phyloP scores from a whole-genome alignment of 2,329 filamentous ascomycete genomes.

The Trichophyton simii region DNA sequence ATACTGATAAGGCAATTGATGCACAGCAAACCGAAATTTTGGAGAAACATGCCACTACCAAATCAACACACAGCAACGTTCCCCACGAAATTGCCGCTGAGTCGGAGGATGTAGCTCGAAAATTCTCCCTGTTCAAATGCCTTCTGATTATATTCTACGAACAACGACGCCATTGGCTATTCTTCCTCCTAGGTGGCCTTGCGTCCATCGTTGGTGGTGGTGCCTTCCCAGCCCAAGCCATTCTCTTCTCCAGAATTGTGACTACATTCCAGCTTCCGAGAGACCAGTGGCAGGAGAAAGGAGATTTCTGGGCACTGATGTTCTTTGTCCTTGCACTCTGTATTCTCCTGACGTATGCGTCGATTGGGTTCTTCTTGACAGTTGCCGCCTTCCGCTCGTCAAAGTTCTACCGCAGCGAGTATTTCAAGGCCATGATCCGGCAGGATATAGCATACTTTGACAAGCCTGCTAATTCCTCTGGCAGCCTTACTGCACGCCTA shows the following conservation, averaged over 20 bases:
- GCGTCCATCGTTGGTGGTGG: constrained; percentile 28
- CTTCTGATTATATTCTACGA: constrained; percentile 27
- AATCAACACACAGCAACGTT: constrained; percentile 6
- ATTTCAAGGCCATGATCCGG: constrained; percentile 18
- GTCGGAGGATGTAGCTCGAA: constrained; percentile 11
- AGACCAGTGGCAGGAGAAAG: constrained; percentile 16
- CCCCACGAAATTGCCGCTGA: constrained; percentile 3
- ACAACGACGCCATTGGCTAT: constrained; percentile 26
- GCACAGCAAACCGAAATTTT: neutral
- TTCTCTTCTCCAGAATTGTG: constrained; percentile 23
- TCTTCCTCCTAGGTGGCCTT: constrained; percentile 25
- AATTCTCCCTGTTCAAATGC: constrained; percentile 22
- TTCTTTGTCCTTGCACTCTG: constrained; percentile 35
- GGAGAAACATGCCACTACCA: constrained; percentile 7
- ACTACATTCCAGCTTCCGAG: constrained; percentile 17
- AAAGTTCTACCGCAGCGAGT: constrained; percentile 14
- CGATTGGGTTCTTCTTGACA: constrained; percentile 14
- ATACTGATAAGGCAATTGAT: constrained; percentile 7
- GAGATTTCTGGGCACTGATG: constrained; percentile 37
- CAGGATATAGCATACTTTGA: constrained; percentile 23
- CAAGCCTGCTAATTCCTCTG: constrained; percentile 14
- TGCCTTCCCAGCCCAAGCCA: constrained; percentile 37
- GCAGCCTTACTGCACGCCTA: constrained; percentile 62
- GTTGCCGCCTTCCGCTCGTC: constrained; percentile 12
- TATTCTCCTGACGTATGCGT: constrained; percentile 21